Conservation (phyloP, 192 early-diverging fungal species). For the Backusella tuberculispora region DNA sequence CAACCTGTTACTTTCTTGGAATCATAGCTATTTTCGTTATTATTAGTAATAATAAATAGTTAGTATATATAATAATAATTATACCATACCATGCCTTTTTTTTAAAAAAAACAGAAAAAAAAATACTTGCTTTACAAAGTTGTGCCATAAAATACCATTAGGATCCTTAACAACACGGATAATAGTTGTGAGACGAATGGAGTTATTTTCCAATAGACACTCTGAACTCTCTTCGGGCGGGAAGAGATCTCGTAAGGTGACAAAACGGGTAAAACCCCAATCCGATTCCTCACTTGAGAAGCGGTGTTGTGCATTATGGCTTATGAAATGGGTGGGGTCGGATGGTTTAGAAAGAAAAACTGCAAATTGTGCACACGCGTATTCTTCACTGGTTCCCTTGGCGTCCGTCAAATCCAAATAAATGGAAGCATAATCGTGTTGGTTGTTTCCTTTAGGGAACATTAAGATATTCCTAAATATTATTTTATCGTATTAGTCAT, state of each 20-base stretch:
- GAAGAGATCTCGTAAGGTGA: conserved; percentile 57
- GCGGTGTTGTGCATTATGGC: conserved; percentile 76
- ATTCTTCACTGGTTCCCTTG: conserved; percentile 65
- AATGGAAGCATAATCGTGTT: conserved; percentile 68
- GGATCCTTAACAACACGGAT: conserved; percentile 83
- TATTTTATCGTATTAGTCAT: background rate
- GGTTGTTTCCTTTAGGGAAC: conserved; percentile 89
- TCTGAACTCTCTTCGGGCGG: conserved; percentile 45
- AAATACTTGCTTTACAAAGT: conserved; percentile 74
- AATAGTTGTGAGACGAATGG: conserved; percentile 67
- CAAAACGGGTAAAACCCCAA: conserved; percentile 94
- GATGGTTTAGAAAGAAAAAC: conserved; percentile 75
- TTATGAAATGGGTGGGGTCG: conserved; percentile 59
- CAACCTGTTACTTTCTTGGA: conserved; percentile 90
- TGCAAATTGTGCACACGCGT: conserved; percentile 81
- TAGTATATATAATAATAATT: conserved; percentile 14
- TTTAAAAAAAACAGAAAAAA: background rate
- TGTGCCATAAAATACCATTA: conserved; percentile 95
- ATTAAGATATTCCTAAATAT: conserved; percentile 77
- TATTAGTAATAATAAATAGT: background rate
- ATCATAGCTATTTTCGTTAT: conserved; percentile 66
- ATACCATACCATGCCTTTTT: background rate
- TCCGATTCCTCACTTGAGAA: conserved; percentile 83
- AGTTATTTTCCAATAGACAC: conserved; percentile 68
- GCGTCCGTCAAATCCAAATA: conserved; percentile 88